A percentile compares a stretch with the other conserved stretches of the same genome.
phyloP scores from a whole-genome alignment of 148 eudicot genomes.

The Persicaria maculosa region DNA sequence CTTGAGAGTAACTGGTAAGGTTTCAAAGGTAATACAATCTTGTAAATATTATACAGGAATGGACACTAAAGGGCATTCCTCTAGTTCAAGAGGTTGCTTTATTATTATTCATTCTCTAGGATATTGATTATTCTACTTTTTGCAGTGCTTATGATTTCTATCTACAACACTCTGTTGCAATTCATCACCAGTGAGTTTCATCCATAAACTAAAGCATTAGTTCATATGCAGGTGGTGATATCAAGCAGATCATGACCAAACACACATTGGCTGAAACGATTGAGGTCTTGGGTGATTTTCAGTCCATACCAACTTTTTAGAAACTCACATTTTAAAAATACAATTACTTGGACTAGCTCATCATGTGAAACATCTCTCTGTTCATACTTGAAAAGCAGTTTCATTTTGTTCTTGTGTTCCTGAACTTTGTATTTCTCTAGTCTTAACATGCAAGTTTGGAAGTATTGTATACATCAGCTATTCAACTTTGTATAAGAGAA shows the following conservation, averaged over 20 bases:
- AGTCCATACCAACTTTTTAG: conserved; percentile 7
- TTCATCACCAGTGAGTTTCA: conserved; percentile 12
- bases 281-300: conserved; percentile 43
- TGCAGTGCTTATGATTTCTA: conserved; percentile 10
- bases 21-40: conserved; percentile 30
- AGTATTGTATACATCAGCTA: neutral
- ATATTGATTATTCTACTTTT: neutral
- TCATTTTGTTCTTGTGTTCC: neutral
- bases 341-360: neutral
- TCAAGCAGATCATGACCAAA: conserved; percentile 60
- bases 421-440: neutral
- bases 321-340: neutral
- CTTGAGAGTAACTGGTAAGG: conserved; percentile 18
- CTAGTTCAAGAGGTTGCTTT: conserved; percentile 72
- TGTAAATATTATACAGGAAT: conserved; percentile 57
- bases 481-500: neutral
- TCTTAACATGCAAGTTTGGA: neutral
- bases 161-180: neutral
- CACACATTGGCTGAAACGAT: conserved; percentile 59
- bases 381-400: neutral
- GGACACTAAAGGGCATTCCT: conserved; percentile 89
- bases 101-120: neutral
- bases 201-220: conserved; percentile 28
- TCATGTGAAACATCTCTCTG: neutral
- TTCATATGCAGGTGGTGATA: conserved; percentile 89